Conservation (phyloP, 148 eudicot genomes). For the Spergularia marina region DNA sequence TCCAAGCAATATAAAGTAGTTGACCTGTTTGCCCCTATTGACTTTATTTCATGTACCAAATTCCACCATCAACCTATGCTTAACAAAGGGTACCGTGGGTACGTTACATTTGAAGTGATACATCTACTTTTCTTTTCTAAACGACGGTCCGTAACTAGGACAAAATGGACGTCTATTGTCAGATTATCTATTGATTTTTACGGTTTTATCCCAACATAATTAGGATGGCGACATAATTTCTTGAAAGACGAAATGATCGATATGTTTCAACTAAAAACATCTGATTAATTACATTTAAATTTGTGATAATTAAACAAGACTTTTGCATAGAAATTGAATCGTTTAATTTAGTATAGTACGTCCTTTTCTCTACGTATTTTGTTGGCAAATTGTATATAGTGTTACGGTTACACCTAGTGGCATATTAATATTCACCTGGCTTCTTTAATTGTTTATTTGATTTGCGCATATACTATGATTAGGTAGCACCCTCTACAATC, state of each 20-base stretch:
- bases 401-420: constrained; percentile 12
- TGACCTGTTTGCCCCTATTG: constrained; percentile 7
- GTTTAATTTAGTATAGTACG: neutral
- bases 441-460: neutral
- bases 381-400: neutral
- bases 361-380: neutral
- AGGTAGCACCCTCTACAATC: constrained; percentile 12
- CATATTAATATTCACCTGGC: constrained; percentile 12
- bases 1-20: neutral
- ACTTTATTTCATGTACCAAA: constrained; percentile 1
- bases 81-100: neutral
- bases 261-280: too few species aligned
- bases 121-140: neutral
- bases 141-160: too few species aligned
- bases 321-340: neutral
- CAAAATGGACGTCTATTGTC: too few species aligned
- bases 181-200: too few species aligned
- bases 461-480: neutral
- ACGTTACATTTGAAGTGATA: neutral
- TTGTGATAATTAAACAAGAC: too few species aligned
- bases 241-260: too few species aligned
- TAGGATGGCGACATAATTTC: too few species aligned
- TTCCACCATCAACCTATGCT: neutral
- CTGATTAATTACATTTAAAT: too few species aligned
- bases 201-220: too few species aligned